Base-by-base conservation (phyloP, 2,329 filamentous ascomycete species). In the Immersiporthe knoxdaviesiana region DNA sequence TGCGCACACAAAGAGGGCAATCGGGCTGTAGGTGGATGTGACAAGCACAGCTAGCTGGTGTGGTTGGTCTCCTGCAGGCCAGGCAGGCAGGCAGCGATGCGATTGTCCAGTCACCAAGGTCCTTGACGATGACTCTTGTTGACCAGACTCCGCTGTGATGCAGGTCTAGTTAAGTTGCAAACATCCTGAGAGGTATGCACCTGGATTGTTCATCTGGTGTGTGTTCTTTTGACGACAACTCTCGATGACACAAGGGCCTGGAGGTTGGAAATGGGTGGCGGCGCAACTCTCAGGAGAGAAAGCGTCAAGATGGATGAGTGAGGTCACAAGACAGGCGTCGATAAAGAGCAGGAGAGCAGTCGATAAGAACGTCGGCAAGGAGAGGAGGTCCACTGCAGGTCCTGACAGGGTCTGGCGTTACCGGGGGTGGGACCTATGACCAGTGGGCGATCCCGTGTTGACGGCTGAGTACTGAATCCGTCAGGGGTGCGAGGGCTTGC, bases 51-150 rank as follows among this genome's bases (percentile, higher is more conserved):
- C 54, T 65, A 61, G 67, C 58, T 60, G 63, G 50, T 62, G 69
- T 62, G 69, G 64, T 69, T 67, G 69, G 67, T 52, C 8, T 35
- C 56, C 59, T 10, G 39, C 58, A 58, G 56, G 30, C 27, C 67
- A 69, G 67, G 70, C 70, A 69, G 67, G 70, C 70, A 71, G 63
- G 70, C 70, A 71, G 63, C 70, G 58, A 69, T 39, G 64, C 50
- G 60, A 66, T 54, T 54, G 69, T 63, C 60, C 63, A 63, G 50
- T 52, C 63, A 68, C 61, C 37, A 44, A 56, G 58, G 62, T 39
- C 41, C n/a, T 52, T 27, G 61, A 47, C 5, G 63, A 60, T 37
- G 63, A 63, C 69, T 65, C 52, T 59, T 65, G 52, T 56, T 44
- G 63, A 65, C 52, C 52, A 39, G 64, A 27, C 54, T 32, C 61